Base-by-base conservation (phyloP, 345 rosid genomes). In the Syzygium grande region DNA sequence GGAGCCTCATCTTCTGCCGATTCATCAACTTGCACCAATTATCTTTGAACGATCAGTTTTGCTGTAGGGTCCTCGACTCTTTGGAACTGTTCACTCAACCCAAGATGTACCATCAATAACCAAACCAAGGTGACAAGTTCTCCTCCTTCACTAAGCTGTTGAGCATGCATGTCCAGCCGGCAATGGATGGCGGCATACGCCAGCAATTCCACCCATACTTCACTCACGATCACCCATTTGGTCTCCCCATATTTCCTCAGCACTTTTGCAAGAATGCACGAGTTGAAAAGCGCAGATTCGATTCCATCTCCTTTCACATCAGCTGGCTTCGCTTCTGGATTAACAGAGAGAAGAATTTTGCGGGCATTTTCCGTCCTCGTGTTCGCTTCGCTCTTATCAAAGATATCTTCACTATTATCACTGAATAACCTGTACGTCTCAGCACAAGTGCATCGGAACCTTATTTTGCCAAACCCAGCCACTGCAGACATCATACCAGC, bases 101-200 rank as follows among this genome's bases (percentile, higher is more conserved):
- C 83, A 6, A 73, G 43, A 19, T 73, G 83, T 19, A n/a, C 73
- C 73, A 61, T n/a, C 73, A 61, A n/a, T n/a, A 61, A 29, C 73
- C 73, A 61, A 61, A 61, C 73, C 38, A 90, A 90, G 53, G 91
- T 91, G 41, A 93, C 56, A 10, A 93, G 90, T 80, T 94, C 94
- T 49, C 95, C 94, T 0, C 96, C 96, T 84, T 54, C 86, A 53
- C 94, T 91, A n/a, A 93, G 88, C 49, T 94, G 94, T 80, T 93
- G 96, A 49, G 89, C 84, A 59, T 59, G 65, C 65, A 59, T 59
- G 38, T 85, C 54, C 2, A 89, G 90, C 63, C 84, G 89, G 27
- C 92, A 84, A 27, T 89, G 90, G 84, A 73, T 25, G 11, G 88
- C 89, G 1, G 88, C 87, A 87, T 84, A 88, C 41, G 73, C 87